These are phyloP conservation scores for Leccinum incarnatum DNA, from an alignment of 768 basidiomycete species.

Conservation along the genomic window DNA sequence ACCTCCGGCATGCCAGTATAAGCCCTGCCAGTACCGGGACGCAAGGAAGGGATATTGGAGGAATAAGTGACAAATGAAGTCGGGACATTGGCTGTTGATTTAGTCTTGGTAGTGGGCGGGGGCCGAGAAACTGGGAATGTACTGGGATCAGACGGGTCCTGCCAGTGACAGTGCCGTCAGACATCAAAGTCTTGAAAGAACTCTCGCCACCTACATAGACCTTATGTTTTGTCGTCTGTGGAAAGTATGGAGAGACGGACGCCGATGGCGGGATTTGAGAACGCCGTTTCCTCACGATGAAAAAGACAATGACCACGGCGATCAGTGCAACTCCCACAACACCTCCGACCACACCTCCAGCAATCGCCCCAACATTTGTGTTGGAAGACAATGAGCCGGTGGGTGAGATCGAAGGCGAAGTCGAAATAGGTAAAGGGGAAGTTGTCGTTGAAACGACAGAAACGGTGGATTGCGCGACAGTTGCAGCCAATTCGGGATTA, in stretches of 20 bases:
- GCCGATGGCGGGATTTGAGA: constrained; percentile 20
- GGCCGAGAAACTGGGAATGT: no score
- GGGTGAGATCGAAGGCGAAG: constrained; percentile 5
- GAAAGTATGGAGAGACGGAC: no score
- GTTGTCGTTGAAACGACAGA: constrained; percentile 9
- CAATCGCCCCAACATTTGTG: constrained; percentile 52
- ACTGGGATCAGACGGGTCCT: no score
- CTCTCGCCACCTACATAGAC: constrained; percentile 16
- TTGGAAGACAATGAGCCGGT: constrained; percentile 2
- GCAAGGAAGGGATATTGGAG: no score
- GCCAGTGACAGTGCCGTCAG: no score
- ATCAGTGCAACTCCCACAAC: constrained; percentile 49
- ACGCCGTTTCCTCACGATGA: constrained; percentile 31
- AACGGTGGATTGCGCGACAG: constrained; percentile 32
- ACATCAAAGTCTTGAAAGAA: no score
- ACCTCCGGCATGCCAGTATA: no score
- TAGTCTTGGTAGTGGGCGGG: no score
- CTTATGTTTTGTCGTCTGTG: constrained; percentile 22
- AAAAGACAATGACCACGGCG: constrained; percentile 39
- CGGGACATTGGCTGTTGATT: no score
- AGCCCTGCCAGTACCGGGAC: no score
- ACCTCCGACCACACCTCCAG: constrained; percentile 66
- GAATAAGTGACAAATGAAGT: no score
- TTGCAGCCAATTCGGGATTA: constrained; percentile 41
- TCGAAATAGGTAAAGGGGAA: constrained; percentile 15